These are phyloP conservation scores for Dioscorea alata DNA, from an alignment of 106 monocot genomes.

Conservation along the genomic window DNA sequence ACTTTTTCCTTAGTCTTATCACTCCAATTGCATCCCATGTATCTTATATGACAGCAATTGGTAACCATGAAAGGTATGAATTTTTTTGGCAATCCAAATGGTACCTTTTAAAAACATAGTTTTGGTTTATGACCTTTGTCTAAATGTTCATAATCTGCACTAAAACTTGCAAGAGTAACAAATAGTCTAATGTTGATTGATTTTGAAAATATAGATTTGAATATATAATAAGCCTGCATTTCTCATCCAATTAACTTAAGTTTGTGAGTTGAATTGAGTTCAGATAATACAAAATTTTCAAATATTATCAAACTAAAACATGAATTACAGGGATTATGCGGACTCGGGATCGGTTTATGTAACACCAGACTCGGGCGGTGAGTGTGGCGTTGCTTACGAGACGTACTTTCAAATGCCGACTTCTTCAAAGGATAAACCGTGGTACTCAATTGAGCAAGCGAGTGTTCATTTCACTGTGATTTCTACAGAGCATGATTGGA, in stretches of 20 bases:
- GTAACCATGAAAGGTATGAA: constrained; percentile 62
- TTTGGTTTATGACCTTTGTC: too few species aligned
- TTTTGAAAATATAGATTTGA: too few species aligned
- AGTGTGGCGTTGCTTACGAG: constrained; percentile 72
- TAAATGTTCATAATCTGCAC: too few species aligned
- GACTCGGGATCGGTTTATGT: constrained; percentile 51
- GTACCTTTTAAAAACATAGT: too few species aligned
- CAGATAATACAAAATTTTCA: too few species aligned
- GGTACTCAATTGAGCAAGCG: constrained; percentile 76
- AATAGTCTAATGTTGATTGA: too few species aligned
- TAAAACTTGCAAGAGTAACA: too few species aligned
- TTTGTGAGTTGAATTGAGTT: too few species aligned
- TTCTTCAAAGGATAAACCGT: constrained; percentile 39
- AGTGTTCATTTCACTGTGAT: constrained; percentile 64
- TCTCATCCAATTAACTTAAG: not conserved
- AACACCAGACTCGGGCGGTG: constrained; percentile 71
- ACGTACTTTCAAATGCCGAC: constrained; percentile 65
- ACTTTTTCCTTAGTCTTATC: constrained; percentile 52
- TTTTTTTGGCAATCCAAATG: too few species aligned
- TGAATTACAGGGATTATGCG: constrained; percentile 38
- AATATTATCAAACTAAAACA: too few species aligned
- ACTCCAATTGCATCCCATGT: constrained; percentile 52
- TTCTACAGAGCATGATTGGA: constrained; percentile 61
- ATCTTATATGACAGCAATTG: constrained; percentile 71
- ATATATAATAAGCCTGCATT: too few species aligned